phyloP scores from a whole-genome alignment of 768 basidiomycete genomes.

The Auricularia cornea region DNA sequence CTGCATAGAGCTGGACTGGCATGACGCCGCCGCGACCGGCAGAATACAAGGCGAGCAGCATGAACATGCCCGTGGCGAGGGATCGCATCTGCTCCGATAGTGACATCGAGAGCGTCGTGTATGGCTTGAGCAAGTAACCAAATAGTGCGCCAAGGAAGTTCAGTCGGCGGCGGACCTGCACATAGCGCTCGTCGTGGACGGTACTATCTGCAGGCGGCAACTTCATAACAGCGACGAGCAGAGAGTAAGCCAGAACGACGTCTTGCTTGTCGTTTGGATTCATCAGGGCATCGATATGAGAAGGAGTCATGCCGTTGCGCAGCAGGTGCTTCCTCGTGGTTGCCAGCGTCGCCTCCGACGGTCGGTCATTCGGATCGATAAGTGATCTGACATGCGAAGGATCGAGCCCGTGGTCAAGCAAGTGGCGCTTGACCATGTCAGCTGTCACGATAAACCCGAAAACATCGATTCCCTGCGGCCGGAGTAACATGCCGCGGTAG shows the following conservation, averaged over 20 bases:
- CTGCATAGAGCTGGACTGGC: conserved; percentile 20
- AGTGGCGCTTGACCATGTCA: conserved; percentile 16
- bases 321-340: background rate
- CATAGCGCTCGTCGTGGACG: conserved; percentile 10
- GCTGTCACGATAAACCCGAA: conserved; percentile 19
- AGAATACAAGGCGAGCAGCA: conserved; percentile 16
- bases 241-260: conserved; percentile 19
- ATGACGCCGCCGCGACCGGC: conserved; percentile 14
- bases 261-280: conserved; percentile 27
- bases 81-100: conserved; percentile 26
- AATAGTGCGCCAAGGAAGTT: conserved; percentile 15
- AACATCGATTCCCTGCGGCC: conserved; percentile 16
- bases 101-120: conserved; percentile 19
- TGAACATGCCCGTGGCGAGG: conserved; percentile 26
- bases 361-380: background rate
- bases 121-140: conserved; percentile 22
- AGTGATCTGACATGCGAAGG: background rate
- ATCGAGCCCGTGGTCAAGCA: conserved; percentile 7
- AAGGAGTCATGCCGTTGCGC: background rate
- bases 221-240: conserved; percentile 19
- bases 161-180: conserved; percentile 15
- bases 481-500: conserved; percentile 21
- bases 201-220: conserved; percentile 11
- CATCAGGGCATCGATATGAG: conserved; percentile 14
- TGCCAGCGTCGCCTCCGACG: background rate